Base-by-base conservation (phyloP, 2,329 filamentous ascomycete genomes). In the Parastagonospora avenae region DNA sequence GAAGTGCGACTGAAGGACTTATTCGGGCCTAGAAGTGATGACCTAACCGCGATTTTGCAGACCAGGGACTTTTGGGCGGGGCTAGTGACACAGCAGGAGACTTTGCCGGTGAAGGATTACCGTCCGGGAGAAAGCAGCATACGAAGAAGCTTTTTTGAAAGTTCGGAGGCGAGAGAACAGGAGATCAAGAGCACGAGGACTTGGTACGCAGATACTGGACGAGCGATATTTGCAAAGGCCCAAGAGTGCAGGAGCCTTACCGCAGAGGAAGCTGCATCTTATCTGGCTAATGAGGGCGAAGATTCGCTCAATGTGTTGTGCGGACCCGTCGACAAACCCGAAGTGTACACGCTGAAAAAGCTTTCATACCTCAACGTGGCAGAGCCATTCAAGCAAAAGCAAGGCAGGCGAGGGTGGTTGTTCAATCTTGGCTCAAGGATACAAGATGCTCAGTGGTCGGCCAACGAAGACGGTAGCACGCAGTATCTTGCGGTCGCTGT, bases 401-500 rank as follows among this genome's bases (percentile, higher is more conserved):
- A 57, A 32, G 70, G 57, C 31, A 68, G 74, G 48, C 62, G 62
- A 33, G 78, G 77, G 2, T 87, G 83, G 80, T 63, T 86, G 2
- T 59, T 87, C 39, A 84, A 85, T 60, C 50, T 85, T 15, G 84
- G 83, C 4, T 74, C 75, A 1, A 80, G 77, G 42, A 67, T 85
- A 8, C 78, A 82, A 54, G 80, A 79, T 30, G 59, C 77, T 4
- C 76, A 78, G 33, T 80, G 78, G 78, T 71, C 64, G 4, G 69
- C 74, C 5, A 74, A 75, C 30, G 72, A 76, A 41, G 50, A 72
- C 15, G 76, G 75, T 2, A 57, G 64, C n/a, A 74, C 71, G 15
- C 85, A 87, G 57, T 86, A 85, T 67, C 75, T 87, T 6, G 82
- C 82, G 14, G 69, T 84, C 6, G 74, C 74, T 28, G 72, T 76